Evolutionary conservation across 1,284 basidiomycete genomes (phyloP).

Genomic region (Puccinia sorghi): DNA sequence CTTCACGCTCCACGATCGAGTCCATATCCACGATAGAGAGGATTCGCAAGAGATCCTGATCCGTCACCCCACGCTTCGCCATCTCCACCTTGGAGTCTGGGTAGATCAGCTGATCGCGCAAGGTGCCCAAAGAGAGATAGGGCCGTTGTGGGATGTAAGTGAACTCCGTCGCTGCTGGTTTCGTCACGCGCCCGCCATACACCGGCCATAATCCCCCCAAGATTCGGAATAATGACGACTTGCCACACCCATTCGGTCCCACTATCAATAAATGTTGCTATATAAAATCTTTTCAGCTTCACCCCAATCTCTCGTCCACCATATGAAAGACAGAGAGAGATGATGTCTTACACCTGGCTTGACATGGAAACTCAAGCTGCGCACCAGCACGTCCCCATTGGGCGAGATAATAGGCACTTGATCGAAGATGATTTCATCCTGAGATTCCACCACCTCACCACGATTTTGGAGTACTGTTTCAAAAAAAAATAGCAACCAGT

Average conservation of each 20-base stretch:
- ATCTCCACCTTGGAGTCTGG: constrained; percentile 80
- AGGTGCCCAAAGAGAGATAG: constrained; percentile 86
- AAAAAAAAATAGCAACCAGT: background rate
- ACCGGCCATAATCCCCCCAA: constrained; percentile 96
- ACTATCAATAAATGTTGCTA: constrained; percentile 87
- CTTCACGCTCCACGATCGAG: constrained; percentile 86
- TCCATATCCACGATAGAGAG: constrained; percentile 82
- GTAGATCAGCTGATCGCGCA: constrained; percentile 81
- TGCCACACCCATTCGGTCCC: constrained; percentile 91
- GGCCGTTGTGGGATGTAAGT: constrained; percentile 95
- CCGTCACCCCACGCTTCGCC: constrained; percentile 72
- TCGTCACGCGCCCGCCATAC: constrained; percentile 89
- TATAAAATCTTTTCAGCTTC: background rate
- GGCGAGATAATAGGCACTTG: constrained; percentile 93
- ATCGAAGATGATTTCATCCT: constrained; percentile 78
- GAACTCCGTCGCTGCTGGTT: constrained; percentile 84
- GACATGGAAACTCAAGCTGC: constrained; percentile 77
- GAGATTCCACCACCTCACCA: constrained; percentile 75
- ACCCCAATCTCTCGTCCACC: background rate
- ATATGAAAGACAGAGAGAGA: constrained; percentile 52
- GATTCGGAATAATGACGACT: constrained; percentile 88
- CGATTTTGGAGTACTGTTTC: constrained; percentile 72
- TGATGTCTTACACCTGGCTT: constrained; percentile 72
- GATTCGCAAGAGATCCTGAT: constrained; percentile 73
- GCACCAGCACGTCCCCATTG: constrained; percentile 86